Conservation (phyloP, 257 asterid genomes). For the Knoxia roxburghii region DNA sequence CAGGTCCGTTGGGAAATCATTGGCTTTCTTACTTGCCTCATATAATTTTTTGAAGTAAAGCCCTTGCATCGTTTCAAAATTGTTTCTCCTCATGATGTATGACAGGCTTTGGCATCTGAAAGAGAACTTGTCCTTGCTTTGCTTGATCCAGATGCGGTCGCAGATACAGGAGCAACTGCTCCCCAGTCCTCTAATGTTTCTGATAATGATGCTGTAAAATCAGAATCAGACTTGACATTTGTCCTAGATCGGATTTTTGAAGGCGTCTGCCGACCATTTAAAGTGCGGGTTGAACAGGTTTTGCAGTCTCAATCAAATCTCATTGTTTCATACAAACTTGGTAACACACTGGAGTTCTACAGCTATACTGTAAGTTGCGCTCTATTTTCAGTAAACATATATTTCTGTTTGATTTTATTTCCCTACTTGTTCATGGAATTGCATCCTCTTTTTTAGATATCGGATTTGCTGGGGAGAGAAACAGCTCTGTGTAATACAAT, state of each 20-base stretch:
- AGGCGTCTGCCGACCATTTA: constrained; percentile 98
- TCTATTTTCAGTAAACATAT: constrained; percentile 5
- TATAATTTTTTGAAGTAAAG: constrained; percentile 3
- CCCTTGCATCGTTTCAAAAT: constrained; percentile 1
- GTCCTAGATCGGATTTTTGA: constrained; percentile 94
- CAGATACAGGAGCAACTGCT: constrained; percentile 69
- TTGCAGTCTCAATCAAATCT: constrained; percentile 95
- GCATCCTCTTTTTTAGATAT: constrained; percentile 44
- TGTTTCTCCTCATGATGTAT: constrained; percentile 19
- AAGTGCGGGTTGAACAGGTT: constrained; percentile 97
- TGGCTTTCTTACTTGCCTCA: constrained; percentile 1
- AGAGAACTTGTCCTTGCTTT: constrained; percentile 92
- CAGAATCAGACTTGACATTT: constrained; percentile 81
- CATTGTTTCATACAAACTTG: constrained; percentile 80
- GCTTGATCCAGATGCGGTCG: constrained; percentile 79
- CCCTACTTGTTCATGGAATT: constrained; percentile 13
- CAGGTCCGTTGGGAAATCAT: constrained; percentile 43
- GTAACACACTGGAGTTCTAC: constrained; percentile 91
- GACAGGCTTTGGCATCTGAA: constrained; percentile 97
- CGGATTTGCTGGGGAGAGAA: constrained; percentile 88
- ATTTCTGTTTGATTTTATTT: constrained; percentile 8
- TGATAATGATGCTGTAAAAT: constrained; percentile 50
- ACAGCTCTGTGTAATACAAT: constrained; percentile 89
- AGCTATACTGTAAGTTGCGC: constrained; percentile 75
- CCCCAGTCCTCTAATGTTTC: constrained; percentile 43